Evolutionary conservation across 2,329 filamentous ascomycete species (phyloP).

Genomic region (Colletotrichum theobromicola): DNA sequence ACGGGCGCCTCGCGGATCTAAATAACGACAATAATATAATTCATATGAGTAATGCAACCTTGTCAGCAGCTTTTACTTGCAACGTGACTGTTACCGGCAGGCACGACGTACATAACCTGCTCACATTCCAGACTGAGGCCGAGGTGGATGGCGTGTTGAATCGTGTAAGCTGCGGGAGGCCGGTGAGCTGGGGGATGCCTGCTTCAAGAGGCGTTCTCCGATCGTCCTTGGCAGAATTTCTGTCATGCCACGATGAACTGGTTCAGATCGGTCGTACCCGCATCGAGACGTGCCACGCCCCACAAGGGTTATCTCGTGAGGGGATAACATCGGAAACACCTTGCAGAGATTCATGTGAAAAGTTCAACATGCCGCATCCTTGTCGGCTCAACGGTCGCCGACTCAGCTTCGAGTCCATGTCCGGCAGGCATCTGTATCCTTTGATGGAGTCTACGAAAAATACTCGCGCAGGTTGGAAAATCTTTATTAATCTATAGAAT

Average conservation of each 20-base stretch:
- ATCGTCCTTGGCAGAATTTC: not conserved
- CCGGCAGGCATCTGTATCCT: not conserved
- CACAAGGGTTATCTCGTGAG: not conserved
- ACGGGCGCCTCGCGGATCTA: not conserved
- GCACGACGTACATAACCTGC: not conserved
- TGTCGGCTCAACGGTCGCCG: not conserved
- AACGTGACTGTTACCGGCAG: not conserved
- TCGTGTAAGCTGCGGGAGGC: not conserved
- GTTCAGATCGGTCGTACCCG: not conserved
- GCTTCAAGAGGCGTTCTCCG: not conserved
- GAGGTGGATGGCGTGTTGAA: not conserved
- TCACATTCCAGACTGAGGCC: not conserved
- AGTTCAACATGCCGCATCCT: not conserved
- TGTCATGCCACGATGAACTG: not conserved
- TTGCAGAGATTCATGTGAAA: not conserved
- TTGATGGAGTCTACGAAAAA: not conserved
- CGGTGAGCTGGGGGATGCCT: not conserved
- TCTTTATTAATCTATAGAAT: not conserved
- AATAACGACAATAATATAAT: not conserved
- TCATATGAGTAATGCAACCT: not conserved
- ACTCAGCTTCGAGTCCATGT: not conserved
- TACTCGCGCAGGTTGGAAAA: not conserved
- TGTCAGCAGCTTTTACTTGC: not conserved
- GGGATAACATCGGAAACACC: not conserved
- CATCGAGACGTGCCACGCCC: not conserved